Conservation (phyloP, 768 basidiomycete species). For the Lactarius pseudohatsudake region DNA sequence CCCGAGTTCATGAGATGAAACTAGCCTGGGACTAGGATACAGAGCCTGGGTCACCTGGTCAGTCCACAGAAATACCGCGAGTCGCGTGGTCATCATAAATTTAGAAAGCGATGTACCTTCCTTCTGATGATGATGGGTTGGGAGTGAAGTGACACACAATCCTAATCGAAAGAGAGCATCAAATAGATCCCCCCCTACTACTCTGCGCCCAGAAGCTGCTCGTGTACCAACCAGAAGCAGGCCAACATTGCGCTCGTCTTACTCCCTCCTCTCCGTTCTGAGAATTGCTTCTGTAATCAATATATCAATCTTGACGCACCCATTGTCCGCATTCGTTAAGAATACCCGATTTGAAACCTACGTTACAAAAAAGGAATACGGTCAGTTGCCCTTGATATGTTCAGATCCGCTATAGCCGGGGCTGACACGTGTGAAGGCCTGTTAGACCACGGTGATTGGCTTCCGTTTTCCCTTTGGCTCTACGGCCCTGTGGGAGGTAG, state of each 20-base stretch:
- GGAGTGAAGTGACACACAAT: too few relatives aligned
- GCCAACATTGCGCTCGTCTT: background rate
- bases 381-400: background rate
- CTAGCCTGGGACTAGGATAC: background rate
- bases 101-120: background rate
- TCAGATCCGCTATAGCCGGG: background rate
- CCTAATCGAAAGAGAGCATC: background rate
- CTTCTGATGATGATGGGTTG: background rate
- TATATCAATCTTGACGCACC: background rate
- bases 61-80: background rate
- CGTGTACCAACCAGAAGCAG: background rate
- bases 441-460: slow-evolving; percentile 4
- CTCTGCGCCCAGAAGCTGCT: background rate
- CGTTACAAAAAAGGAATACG: slow-evolving; percentile 10
- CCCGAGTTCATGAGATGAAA: background rate
- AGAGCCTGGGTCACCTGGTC: background rate
- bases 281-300: slow-evolving; percentile 7
- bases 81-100: background rate
- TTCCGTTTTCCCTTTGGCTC: background rate
- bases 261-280: slow-evolving; percentile 1
- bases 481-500: too few relatives aligned
- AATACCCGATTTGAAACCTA: background rate
- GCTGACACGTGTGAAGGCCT: background rate
- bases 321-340: background rate
- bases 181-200: background rate